These are phyloP conservation scores for Herpetomonas samuelpessoai DNA, from an alignment of 208 protist species.

Conservation along the genomic window DNA sequence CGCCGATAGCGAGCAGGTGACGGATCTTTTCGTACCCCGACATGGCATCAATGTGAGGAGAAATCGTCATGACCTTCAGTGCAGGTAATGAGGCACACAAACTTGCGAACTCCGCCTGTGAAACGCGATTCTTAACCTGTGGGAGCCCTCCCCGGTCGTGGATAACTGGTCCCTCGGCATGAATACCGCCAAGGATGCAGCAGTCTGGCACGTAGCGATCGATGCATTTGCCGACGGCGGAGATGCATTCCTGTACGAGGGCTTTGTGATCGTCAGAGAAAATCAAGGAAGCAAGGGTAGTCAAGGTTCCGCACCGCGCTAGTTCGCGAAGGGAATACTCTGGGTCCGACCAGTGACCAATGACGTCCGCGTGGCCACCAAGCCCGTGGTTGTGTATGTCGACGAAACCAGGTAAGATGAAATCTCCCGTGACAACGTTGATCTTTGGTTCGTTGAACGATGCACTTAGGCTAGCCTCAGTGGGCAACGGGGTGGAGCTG, in stretches of 20 bases:
- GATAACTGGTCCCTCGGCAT: constrained; percentile 69
- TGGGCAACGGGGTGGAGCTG: constrained; percentile 17
- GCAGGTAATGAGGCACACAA: constrained; percentile 54
- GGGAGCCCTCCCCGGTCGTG: constrained; percentile 63
- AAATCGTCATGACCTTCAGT: constrained; percentile 70
- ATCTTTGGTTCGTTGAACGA: constrained; percentile 11
- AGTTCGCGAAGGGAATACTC: constrained; percentile 59
- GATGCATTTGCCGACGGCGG: constrained; percentile 39
- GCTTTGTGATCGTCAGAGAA: constrained; percentile 57
- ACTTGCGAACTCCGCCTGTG: constrained; percentile 31
- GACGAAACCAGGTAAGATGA: constrained; percentile 69
- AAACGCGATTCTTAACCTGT: constrained; percentile 28
- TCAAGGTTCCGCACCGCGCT: constrained; percentile 68
- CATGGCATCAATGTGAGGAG: constrained; percentile 46
- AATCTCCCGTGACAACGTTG: constrained; percentile 23
- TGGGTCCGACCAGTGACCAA: constrained; percentile 66
- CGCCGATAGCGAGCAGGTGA: constrained; percentile 34
- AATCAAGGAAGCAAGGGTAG: constrained; percentile 60
- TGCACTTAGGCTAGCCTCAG: constrained; percentile 15
- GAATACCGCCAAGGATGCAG: constrained; percentile 63
- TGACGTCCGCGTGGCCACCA: constrained; percentile 55
- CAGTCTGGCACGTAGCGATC: constrained; percentile 33
- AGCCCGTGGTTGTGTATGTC: constrained; percentile 82
- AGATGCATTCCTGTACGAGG: constrained; percentile 40
- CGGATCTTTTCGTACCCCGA: constrained; percentile 46